Evolutionary conservation across 352 stramenopile species (phyloP).

Genomic region (Globisporangium nagaii): DNA sequence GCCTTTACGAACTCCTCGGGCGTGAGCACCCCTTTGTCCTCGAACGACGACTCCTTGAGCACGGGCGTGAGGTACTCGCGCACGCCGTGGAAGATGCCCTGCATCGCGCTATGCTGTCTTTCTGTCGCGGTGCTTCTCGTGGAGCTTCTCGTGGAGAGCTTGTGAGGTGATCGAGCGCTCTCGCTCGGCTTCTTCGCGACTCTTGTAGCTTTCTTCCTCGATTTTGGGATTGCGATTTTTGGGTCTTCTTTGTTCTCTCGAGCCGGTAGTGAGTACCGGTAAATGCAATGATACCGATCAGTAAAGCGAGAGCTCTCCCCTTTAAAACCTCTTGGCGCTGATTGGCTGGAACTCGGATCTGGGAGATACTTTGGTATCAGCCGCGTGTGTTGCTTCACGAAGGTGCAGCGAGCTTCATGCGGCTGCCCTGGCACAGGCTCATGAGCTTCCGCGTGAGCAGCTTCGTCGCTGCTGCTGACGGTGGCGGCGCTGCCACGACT

Average conservation of each 20-base stretch:
- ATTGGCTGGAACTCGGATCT: too few relatives aligned
- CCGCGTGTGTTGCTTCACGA: too few relatives aligned
- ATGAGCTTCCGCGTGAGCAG: conserved; percentile 35
- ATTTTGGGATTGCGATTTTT: too few relatives aligned
- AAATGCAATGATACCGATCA: too few relatives aligned
- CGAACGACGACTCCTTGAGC: conserved; percentile 91
- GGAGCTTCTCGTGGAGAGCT: neutral
- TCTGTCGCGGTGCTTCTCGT: neutral
- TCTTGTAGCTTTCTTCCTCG: neutral
- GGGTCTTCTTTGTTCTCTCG: too few relatives aligned
- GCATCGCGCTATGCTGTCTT: conserved; percentile 26
- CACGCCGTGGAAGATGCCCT: conserved; percentile 77
- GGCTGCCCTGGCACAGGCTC: conserved; percentile 18
- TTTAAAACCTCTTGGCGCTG: too few relatives aligned
- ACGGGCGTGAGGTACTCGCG: conserved; percentile 87
- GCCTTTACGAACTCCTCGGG: conserved; percentile 95
- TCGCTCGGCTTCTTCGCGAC: neutral
- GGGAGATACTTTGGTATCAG: too few relatives aligned
- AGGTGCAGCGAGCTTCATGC: neutral
- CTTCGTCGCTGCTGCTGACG: conserved; percentile 18
- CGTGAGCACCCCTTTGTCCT: conserved; percentile 93
- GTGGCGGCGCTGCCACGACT: neutral
- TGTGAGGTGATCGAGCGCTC: too few relatives aligned
- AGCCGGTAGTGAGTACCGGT: too few relatives aligned
- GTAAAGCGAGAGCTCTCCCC: too few relatives aligned